phyloP scores from a whole-genome alignment of 352 stramenopile species.

The Globisporangium rhizosaccharum region DNA sequence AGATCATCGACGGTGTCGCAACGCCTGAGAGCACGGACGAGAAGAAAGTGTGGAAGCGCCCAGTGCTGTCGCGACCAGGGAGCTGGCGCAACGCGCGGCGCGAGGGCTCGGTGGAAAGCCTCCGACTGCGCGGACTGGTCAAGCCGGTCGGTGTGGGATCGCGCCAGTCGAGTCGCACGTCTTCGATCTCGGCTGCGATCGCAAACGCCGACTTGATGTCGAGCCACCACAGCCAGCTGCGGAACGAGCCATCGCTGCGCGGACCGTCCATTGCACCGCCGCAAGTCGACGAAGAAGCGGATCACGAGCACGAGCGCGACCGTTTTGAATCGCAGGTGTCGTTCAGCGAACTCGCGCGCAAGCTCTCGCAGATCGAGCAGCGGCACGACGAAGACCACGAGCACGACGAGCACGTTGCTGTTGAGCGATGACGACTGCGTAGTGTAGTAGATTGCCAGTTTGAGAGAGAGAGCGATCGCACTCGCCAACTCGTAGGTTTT shows the following conservation, averaged over 20 bases:
- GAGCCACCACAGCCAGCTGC: slow-evolving; percentile 18
- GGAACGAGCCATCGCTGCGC: slow-evolving; percentile 19
- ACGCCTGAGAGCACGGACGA: slow-evolving; percentile 26
- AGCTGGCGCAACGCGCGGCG: slow-evolving; percentile 50
- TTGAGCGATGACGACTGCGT: too few species aligned
- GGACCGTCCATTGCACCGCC: neutral
- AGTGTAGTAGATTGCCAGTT: too few species aligned
- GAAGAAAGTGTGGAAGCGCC: slow-evolving; percentile 28
- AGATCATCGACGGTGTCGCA: slow-evolving; percentile 17
- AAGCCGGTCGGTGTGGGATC: slow-evolving; percentile 11
- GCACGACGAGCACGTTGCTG: slow-evolving; percentile 1
- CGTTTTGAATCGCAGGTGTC: neutral
- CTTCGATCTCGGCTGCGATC: slow-evolving; percentile 21
- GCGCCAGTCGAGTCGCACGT: slow-evolving; percentile 24
- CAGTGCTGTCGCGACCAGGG: slow-evolving; percentile 22
- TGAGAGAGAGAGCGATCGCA: too few species aligned
- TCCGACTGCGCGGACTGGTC: slow-evolving; percentile 28
- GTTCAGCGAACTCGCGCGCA: slow-evolving; percentile 4
- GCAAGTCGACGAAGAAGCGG: slow-evolving; percentile 1
- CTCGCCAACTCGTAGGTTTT: too few species aligned
- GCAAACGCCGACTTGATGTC: slow-evolving; percentile 19
- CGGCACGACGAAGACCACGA: slow-evolving; percentile 15
- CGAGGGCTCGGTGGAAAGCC: slow-evolving; percentile 29
- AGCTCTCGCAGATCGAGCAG: slow-evolving; percentile 14
- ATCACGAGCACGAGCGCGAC: slow-evolving; percentile 6